Base-by-base conservation (phyloP, 2,329 filamentous ascomycete species). In the Periglandula ipomoeae region DNA sequence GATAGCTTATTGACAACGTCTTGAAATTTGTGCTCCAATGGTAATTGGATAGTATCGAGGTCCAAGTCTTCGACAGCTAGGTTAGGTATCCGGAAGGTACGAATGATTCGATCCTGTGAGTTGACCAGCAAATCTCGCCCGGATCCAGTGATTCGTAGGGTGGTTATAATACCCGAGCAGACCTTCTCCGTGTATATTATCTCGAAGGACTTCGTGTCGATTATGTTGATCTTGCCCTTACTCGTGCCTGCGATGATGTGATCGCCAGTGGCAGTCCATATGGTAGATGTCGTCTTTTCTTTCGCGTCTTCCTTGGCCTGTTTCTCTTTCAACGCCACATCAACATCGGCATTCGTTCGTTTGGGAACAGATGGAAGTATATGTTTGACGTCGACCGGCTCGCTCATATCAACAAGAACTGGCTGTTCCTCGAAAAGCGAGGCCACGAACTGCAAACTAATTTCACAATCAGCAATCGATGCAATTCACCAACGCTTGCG, bases 1-100 rank as follows among this genome's bases (percentile, higher is more conserved):
- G 87, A 89, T 11, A 97, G 71, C 40, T 87, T 82, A 62, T 98
- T 97, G 45, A 98, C 93, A 4, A 97, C 85, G 62, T 98, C 94
- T 65, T 97, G 90, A 59, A 97, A 98, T 63, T 96, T 97, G 70
- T 98, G 93, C 67, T 98, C 91, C 11, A 96, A 81, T 37, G 93
- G 87, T 37, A 98, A 74, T 59, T 91, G 85, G 59, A 98, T 85
- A 24, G 85, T 91, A 58, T 94, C 86, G 19, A 86, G 80, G 56
- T 95, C 87, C 39, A 95, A 76, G 58, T 86, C 79, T 13, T 78
- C 70, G 2, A 72, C 74, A 10, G 79, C 75, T 35, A 85, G 75
- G 59, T 96, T 87, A 0, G 94, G 93, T 56, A 98, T 77, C 53
- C 89, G 81, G 56, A 98, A 85, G 1, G 93, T 96, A 53, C 94